A percentile compares a stretch with the other conserved stretches of the same genome.
Evolutionary conservation across 768 basidiomycete genomes (phyloP).

Genomic region (Flagelloscypha sp.): DNA sequence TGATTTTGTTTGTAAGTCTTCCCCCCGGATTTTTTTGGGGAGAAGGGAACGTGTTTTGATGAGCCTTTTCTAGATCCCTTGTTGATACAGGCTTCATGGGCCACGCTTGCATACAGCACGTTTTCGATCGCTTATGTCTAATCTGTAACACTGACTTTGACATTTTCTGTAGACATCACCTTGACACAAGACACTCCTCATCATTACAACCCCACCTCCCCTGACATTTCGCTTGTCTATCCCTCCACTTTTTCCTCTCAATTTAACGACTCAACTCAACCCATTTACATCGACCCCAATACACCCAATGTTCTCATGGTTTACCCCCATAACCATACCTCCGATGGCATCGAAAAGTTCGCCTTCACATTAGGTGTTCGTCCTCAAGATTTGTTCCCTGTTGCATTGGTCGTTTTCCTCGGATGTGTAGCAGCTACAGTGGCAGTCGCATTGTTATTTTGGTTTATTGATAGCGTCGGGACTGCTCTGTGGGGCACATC

Average conservation of each 20-base stretch:
- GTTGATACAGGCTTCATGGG: conserved; percentile 82
- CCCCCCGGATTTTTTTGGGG: too few relatives aligned
- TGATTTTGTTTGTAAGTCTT: conserved; percentile 72
- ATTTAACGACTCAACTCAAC: conserved; percentile 58
- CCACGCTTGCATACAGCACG: conserved; percentile 69
- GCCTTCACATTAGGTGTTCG: conserved; percentile 78
- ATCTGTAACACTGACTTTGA: conserved; percentile 3
- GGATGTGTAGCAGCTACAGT: conserved; percentile 68
- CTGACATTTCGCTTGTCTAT: too few relatives aligned
- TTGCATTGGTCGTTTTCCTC: conserved; percentile 79
- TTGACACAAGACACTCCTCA: conserved; percentile 42
- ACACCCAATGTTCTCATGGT: conserved; percentile 69
- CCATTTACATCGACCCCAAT: conserved; percentile 65
- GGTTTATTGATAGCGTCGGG: conserved; percentile 60
- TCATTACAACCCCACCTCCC: conserved; percentile 66
- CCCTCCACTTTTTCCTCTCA: conserved; percentile 69
- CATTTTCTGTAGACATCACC: conserved; percentile 54
- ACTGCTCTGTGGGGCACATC: too few relatives aligned
- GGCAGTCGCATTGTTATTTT: conserved; percentile 59
- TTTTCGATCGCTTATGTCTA: conserved; percentile 10
- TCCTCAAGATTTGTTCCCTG: conserved; percentile 73
- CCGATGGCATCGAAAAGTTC: conserved; percentile 69
- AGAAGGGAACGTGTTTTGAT: too few relatives aligned
- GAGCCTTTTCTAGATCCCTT: conserved; percentile 62
- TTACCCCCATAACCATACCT: conserved; percentile 49